These are phyloP conservation scores for Aspergillus bridgeri DNA, from an alignment of 495 filamentous ascomycete species.

Conservation along the genomic window DNA sequence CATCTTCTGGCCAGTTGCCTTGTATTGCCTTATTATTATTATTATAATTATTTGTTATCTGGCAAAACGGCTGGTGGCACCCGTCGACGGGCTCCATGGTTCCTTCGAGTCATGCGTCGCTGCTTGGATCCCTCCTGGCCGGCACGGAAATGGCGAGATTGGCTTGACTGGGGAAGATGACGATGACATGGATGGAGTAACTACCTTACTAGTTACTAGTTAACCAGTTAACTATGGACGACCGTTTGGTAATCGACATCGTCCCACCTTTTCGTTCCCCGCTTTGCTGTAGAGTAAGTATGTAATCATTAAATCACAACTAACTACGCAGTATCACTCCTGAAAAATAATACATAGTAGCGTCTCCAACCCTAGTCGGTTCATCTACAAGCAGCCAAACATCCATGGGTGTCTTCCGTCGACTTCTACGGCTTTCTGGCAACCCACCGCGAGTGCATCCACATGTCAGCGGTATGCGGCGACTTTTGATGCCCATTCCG, in stretches of 20 bases:
- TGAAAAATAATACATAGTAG: too few relatives aligned
- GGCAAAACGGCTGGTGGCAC: conserved; percentile 5
- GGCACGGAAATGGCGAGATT: neutral
- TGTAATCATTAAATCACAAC: too few relatives aligned
- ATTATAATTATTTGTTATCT: neutral
- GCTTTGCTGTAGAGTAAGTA: too few relatives aligned
- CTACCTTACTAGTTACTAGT: neutral
- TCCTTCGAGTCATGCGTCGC: conserved; percentile 20
- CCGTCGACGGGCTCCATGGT: conserved; percentile 24
- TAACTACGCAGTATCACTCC: too few relatives aligned
- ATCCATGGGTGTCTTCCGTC: neutral
- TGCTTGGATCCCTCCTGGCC: neutral
- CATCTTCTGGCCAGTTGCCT: neutral
- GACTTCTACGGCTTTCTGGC: neutral
- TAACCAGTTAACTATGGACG: too few relatives aligned
- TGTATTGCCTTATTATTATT: too few relatives aligned
- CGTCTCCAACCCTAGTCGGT: neutral
- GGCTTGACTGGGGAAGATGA: conserved; percentile 2
- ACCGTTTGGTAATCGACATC: too few relatives aligned
- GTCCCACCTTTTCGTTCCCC: neutral
- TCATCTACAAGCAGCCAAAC: neutral
- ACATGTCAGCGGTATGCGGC: neutral
- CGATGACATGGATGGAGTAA: neutral
- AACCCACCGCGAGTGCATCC: neutral
- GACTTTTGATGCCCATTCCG: neutral